Evolutionary conservation across 1,139 yeast species (phyloP), one percentile per base, ranked within the genome.

Genomic region (Candida neerlandica): DNA sequence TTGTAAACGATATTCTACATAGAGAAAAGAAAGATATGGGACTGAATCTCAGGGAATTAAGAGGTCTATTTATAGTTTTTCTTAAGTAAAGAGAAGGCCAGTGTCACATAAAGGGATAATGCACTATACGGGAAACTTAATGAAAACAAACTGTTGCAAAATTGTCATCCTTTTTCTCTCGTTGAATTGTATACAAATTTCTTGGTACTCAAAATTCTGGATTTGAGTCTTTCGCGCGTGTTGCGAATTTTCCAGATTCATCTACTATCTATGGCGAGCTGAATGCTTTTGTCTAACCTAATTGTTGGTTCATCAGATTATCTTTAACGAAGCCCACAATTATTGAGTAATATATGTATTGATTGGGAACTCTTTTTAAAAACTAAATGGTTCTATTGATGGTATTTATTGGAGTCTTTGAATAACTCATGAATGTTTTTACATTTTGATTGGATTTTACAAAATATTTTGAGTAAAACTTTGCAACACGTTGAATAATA

Each of bases 91-190:
- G 41, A 3, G 18, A n/a, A 10, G 12, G 12, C 5, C 9, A 3
- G 27, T 16, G 43, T n/a, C n/a, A 4, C 9, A 5, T 6, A 32
- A 32, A 3, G 15, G 15, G 15, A 15, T 32, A 32, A n/a, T 32
- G 12, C 34, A n/a, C 15, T 32, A 7, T 32, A n/a, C 15, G 33
- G 33, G 19, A 2, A 27, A n/a, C n/a, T 21, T 15, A 33, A 19
- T 19, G 48, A 34, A 45, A 45, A 34, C 48, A 45, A 39, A 35
- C 32, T 40, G 49, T 42, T 46, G 49, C 45, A 30, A 46, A 46
- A 41, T 16, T 7, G 34, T n/a, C 34, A 32, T 32, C n/a, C 14
- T 4, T 29, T 12, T 29, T n/a, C 30, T 21, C 23, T 4, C 23
- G 6, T 21, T 4, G 5, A 21, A 11, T 29, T 5, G n/a, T 29